Base-by-base conservation (phyloP, 352 stramenopile genomes). In the Thraustochytrium sp. region DNA sequence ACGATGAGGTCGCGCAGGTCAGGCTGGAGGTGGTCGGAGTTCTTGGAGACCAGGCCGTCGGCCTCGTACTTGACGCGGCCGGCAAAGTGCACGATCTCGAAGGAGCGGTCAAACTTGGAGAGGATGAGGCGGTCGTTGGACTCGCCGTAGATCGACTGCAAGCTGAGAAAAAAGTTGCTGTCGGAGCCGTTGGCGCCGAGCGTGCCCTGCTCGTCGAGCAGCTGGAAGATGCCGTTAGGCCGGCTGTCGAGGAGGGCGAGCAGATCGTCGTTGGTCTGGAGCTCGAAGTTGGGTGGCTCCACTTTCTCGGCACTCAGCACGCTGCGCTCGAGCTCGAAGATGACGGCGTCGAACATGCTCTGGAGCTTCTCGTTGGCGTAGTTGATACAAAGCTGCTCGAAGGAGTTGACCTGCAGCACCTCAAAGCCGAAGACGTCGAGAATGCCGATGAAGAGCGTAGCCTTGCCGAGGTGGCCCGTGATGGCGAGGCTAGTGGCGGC, bases 341-440 rank as follows among this genome's bases (percentile, higher is more conserved):
- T 90, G 54, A 94, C 91, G 62, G 93, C 89, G 11, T 91, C 94
- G 73, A 96, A 96, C 84, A 95, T 95, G 48, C 95, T 92, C 87
- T 96, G 92, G 31, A 96, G 90, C 85, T 95, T 96, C 56, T 96
- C 92, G 86, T 97, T 97, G 36, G 91, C 91, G 75, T 93, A 97
- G 87, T 96, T 96, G 68, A 96, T 96, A 83, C 92, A 96, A 42
- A 96, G 92, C 82, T 96, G 93, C 85, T 96, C 93, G 55, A 96
- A 96, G n/a, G 90, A 95, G 84, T 96, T 96, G 64, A 92, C 88
- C 49, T 94, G 90, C 44, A 97, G 95, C 56, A 94, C 90, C 82
- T 97, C 93, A 84, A 97, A 97, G 4, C 93, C 93, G 74, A 96
- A 97, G 51, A 97, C 96, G 85, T 97, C 93, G 31, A 97, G 88